Base-by-base conservation (phyloP, 2,329 filamentous ascomycete genomes). In the Diplodia mutila region DNA sequence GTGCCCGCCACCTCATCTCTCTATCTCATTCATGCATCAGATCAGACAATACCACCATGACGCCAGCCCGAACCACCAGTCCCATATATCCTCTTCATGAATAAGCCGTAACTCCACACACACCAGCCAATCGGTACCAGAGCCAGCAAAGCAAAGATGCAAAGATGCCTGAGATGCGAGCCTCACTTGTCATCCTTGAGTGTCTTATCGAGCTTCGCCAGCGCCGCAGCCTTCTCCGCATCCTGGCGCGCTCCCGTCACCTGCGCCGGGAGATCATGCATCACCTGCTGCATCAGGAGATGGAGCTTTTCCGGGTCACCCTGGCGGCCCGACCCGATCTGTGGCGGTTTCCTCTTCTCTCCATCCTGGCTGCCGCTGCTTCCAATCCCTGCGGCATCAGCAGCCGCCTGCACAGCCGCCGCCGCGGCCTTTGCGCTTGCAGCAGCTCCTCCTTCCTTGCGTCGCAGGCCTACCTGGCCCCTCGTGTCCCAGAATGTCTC, bases 401-500 rank as follows among this genome's bases (percentile, higher is more conserved):
- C 69, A 65, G 76, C 76, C 16, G 71, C 71, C 63, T 78, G 77
- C 32, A 67, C 65, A 23, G 65, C 67, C 46, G 68, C 59, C 3
- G 70, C 72, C 16, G 74, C 72, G 25, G 69, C 71, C 49, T 68
- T 53, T 21, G 69, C 68, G 63, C 49, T 67, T 14, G 52, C 66
- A n/a, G 64, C 61, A 49, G 66, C 32, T 61, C 68, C 11, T 54
- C 61, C 42, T 16, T 78, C 81, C 65, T 83, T 80, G 53, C 82
- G 77, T 4, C 82, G 70, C 39, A 84, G 71, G 66, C 82, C 80
- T n/a, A 84, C 81, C 67, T 83, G 81, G 6, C 82, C 82, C 68
- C 81, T 80, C 37, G 72, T 73, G 57, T 84, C 82, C 80, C 83
- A 82, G 68, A 83, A 84, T 1, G 82, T 84, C 71, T 84, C 82